phyloP scores from a whole-genome alignment of 768 basidiomycete genomes.

The Termitomyces sp. region DNA sequence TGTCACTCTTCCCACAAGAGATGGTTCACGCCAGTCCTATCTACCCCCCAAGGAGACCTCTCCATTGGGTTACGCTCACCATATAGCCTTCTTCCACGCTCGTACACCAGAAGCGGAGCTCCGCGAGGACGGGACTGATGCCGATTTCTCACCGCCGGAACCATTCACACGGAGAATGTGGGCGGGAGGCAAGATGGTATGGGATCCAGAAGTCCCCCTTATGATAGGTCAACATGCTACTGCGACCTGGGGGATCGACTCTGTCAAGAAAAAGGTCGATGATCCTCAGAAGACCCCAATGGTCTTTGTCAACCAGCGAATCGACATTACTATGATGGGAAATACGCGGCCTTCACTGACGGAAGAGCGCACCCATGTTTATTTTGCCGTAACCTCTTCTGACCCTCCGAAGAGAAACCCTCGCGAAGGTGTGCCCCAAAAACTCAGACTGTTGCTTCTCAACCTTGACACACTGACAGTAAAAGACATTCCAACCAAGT shows the following conservation, averaged over 20 bases:
- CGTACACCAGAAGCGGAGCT: conserved; percentile 51
- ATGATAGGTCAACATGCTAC: conserved; percentile 46
- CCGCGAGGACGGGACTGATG: conserved; percentile 67
- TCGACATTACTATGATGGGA: conserved; percentile 43
- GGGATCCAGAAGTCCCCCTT: conserved; percentile 45
- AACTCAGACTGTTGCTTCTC: not conserved
- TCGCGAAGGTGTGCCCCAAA: conserved; percentile 36
- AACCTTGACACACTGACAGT: conserved; percentile 27
- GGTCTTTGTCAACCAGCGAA: conserved; percentile 69
- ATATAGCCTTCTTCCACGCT: conserved; percentile 71
- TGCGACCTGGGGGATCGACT: conserved; percentile 41
- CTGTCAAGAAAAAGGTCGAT: conserved; percentile 61
- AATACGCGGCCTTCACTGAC: conserved; percentile 38
- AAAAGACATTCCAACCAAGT: conserved; percentile 37
- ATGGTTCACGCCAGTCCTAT: conserved; percentile 44
- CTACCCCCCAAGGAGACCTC: conserved; percentile 32
- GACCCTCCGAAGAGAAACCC: conserved; percentile 20
- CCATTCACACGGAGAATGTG: conserved; percentile 81
- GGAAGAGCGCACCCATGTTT: conserved; percentile 70
- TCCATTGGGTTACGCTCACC: conserved; percentile 56
- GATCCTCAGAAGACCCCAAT: conserved; percentile 46
- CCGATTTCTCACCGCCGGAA: conserved; percentile 63
- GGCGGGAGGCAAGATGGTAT: conserved; percentile 66
- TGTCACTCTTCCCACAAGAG: conserved; percentile 68
- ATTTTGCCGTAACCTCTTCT: conserved; percentile 29